Percentiles rank a stretch among this genome's conserved stretches.
These are phyloP conservation scores for Colletotrichum costaricense DNA, from an alignment of 2,329 filamentous ascomycete genomes.

Conservation along the genomic window DNA sequence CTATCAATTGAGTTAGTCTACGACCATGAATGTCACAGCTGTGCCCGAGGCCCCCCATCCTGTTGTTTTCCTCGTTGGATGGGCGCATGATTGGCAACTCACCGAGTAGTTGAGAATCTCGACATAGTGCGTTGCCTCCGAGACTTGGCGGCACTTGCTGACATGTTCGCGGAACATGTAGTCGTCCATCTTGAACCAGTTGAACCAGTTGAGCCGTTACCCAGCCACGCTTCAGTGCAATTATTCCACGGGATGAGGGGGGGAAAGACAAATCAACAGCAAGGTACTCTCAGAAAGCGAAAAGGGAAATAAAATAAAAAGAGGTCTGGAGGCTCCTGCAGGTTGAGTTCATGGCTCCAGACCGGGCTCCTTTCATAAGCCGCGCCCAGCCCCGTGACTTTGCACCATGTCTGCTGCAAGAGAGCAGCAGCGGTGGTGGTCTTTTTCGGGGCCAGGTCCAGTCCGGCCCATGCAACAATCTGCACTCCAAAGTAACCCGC, in stretches of 20 bases:
- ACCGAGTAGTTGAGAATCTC: conserved; percentile 72
- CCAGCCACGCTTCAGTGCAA: not conserved
- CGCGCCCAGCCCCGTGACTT: conserved; percentile 36
- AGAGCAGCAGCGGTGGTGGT: not conserved
- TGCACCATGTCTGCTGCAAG: conserved; percentile 19
- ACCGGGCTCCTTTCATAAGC: conserved; percentile 35
- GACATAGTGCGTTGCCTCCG: conserved; percentile 65
- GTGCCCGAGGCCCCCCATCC: not conserved
- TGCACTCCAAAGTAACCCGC: conserved; percentile 6
- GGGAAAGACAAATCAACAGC: not conserved
- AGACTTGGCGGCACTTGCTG: conserved; percentile 58
- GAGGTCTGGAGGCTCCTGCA: conserved; percentile 31
- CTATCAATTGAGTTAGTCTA: conserved; percentile 45
- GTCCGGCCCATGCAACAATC: conserved; percentile 23
- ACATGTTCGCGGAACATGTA: conserved; percentile 66
- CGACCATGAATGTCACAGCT: not conserved
- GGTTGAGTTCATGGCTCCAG: conserved; percentile 27
- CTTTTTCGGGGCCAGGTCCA: conserved; percentile 14
- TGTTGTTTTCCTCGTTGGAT: not conserved
- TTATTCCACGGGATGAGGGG: not conserved
- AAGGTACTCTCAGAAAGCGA: conserved; percentile 10
- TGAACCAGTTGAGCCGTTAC: conserved; percentile 11
- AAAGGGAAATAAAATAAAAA: conserved; percentile 4
- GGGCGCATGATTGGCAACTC: conserved; percentile 40
- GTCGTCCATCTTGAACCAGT: conserved; percentile 62